phyloP scores from a whole-genome alignment of 768 basidiomycete genomes.

The Macrocybe gigantea region DNA sequence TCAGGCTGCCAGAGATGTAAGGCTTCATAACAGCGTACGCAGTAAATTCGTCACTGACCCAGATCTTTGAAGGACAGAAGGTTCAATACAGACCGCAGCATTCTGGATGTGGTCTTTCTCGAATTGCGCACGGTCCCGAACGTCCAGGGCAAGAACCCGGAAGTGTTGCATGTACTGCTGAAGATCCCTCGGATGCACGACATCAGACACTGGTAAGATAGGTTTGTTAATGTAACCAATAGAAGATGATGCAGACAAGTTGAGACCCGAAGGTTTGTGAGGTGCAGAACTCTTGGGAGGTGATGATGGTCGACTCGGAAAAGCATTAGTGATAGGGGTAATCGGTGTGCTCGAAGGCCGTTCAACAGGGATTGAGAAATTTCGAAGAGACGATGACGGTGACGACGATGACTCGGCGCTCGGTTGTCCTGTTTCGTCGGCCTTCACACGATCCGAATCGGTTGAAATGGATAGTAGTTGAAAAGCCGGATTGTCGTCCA shows the following conservation, averaged over 20 bases:
- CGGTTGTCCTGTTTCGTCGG: conserved; percentile 13
- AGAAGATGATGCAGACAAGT: conserved; percentile 24
- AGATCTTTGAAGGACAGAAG: conserved; percentile 61
- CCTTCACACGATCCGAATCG: conserved; percentile 22
- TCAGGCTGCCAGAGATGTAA: conserved; percentile 42
- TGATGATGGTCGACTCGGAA: conserved; percentile 61
- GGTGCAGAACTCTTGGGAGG: conserved; percentile 34
- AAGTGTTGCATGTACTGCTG: conserved; percentile 49
- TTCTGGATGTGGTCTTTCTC: conserved; percentile 66
- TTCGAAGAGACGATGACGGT: conserved; percentile 25
- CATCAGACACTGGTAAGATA: conserved; percentile 54
- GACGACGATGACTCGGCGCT: conserved; percentile 23
- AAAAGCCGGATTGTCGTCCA: conserved; percentile 51
- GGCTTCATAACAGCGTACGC: conserved; percentile 1
- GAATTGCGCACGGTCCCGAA: conserved; percentile 75
- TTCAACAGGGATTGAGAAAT: conserved; percentile 37
- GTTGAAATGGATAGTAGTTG: conserved; percentile 46
- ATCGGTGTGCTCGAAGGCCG: conserved; percentile 71
- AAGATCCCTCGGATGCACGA: conserved; percentile 54
- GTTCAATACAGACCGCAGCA: conserved; percentile 77
- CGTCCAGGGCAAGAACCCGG: conserved; percentile 74
- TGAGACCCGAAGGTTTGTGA: conserved; percentile 35
- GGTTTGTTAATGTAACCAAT: conserved; percentile 27
- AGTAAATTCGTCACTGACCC: conserved; percentile 42
- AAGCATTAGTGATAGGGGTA: conserved; percentile 48